Base-by-base conservation (phyloP, 345 rosid genomes). In the Triadica sebifera region DNA sequence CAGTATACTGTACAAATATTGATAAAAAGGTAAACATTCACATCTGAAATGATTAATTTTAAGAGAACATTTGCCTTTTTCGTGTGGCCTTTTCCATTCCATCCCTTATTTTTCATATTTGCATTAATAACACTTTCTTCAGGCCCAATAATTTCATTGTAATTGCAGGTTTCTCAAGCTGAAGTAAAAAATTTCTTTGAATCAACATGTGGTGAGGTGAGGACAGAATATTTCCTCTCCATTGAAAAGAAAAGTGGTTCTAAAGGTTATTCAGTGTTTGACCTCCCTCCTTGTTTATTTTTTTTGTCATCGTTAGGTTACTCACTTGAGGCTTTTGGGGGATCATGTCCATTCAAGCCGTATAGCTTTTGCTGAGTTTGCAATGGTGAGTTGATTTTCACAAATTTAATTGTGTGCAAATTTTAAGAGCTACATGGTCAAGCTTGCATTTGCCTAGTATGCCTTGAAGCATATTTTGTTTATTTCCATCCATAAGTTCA, bases 301-400 rank as follows among this genome's bases (percentile, higher is more conserved):
- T 3, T 24, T 46, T 65, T 75, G 46, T 74, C 11, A 70, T 64
- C 51, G 55, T 19, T 78, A 93, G 98, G 98, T 93, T 60, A 87
- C 91, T 75, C 92, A 89, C 62, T 82, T 93, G 85, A 91, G 95
- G 89, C 89, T 93, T 75, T 83, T 90, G 72, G 97, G 98, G 15
- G 97, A 91, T 81, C 83, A 90, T 19, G 81, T 87, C 77, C 98
- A 93, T 82, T 91, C 97, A 51, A 91, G 89, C 77, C 91, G 93
- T 75, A 93, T 90, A 79, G 95, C 92, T 69, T 93, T 93, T 78
- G 92, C 91, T 74, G 98, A 93, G 81, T 93, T 93, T 81, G 89
- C 91, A 34, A 77, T 77, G 93, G 98, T 93, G 82, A 86, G 87
- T 65, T 34, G 15, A 17, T 34, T 20, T 29, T 68, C 38, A 34